phyloP scores from a whole-genome alignment of 2,329 filamentous ascomycete genomes.

The Hypoxylon sp. region DNA sequence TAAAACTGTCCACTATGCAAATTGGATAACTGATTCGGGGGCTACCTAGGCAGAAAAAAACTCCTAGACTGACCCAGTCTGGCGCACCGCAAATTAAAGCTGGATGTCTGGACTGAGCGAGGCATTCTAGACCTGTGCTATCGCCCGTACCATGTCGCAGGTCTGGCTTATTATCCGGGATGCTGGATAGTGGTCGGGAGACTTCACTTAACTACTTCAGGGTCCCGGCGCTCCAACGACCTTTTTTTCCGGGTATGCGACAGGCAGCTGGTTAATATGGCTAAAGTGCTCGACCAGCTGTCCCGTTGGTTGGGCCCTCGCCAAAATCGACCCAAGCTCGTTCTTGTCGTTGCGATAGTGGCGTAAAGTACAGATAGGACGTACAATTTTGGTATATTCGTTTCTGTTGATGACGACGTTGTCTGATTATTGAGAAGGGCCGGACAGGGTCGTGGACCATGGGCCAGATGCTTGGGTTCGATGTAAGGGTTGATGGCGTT shows the following conservation, averaged over 20 bases:
- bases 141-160: constrained; percentile 29
- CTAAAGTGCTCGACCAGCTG: constrained; percentile 34
- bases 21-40: neutral
- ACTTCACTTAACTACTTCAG: constrained; percentile 42
- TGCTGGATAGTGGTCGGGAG: constrained; percentile 38
- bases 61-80: constrained; percentile 34
- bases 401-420: constrained; percentile 20
- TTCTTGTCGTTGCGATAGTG: constrained; percentile 26
- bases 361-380: constrained; percentile 12
- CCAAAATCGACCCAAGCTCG: neutral
- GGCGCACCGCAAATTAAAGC: constrained; percentile 44
- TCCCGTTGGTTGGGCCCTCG: constrained; percentile 12
- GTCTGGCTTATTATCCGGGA: constrained; percentile 46
- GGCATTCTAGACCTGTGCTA: constrained; percentile 47
- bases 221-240: constrained; percentile 37
- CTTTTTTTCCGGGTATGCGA: constrained; percentile 34
- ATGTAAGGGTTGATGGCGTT: constrained; percentile 29
- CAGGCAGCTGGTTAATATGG: constrained; percentile 46
- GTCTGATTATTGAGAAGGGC: constrained; percentile 30
- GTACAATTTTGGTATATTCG: neutral
- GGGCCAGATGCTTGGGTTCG: constrained; percentile 29
- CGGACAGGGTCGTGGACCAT: constrained; percentile 26
- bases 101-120: constrained; percentile 50
- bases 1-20: constrained; percentile 26
- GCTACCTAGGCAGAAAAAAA: neutral